Base-by-base conservation (phyloP, 1,284 basidiomycete species). In the Pisolithus thermaeus region DNA sequence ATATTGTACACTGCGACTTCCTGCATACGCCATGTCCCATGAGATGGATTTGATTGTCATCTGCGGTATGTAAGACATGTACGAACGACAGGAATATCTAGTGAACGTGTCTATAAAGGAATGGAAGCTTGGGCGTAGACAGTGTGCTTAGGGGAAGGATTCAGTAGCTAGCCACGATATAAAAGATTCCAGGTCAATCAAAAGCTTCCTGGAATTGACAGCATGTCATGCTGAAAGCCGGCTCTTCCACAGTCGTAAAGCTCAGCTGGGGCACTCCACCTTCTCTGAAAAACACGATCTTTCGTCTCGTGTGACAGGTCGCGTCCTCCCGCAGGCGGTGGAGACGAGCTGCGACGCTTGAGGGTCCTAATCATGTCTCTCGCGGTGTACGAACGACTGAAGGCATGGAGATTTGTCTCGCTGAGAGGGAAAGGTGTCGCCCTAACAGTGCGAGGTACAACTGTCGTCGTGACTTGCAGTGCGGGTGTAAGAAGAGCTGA, bases 351-450 rank as follows among this genome's bases (percentile, higher is more conserved):
- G 59, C 84, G 78, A 48, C 79, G 76, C 56, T 74, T 73, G 53
- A 88, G 73, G 14, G 79, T 79, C 32, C 73, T 75, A 51, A 87
- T 73, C 85, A 89, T 87, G 58, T 80, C 74, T 52, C 74, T 72
- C 11, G 80, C 78, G 43, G 71, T 78, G 56, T 59, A 75, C 73
- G 53, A 83, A 76, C 50, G 79, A 73, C 55, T 73, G 52, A 83
- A 68, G 6, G 75, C 70, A 44, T 69, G 63, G 30, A 81, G 62
- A 60, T 83, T 81, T 46, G 69, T 67, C 66, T 81, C 78, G 1
- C 77, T 79, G 40, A 84, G 71, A 54, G 76, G 64, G 11, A 70
- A 69, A 20, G 77, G 71, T 22, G 77, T 76, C 38, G 60, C 58
- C 14, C 70, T 69, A 54, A 73, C 62, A 20, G 72, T 70, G 53